Base-by-base conservation (phyloP, 2,329 filamentous ascomycete species). In the Monilinia aucupariae region DNA sequence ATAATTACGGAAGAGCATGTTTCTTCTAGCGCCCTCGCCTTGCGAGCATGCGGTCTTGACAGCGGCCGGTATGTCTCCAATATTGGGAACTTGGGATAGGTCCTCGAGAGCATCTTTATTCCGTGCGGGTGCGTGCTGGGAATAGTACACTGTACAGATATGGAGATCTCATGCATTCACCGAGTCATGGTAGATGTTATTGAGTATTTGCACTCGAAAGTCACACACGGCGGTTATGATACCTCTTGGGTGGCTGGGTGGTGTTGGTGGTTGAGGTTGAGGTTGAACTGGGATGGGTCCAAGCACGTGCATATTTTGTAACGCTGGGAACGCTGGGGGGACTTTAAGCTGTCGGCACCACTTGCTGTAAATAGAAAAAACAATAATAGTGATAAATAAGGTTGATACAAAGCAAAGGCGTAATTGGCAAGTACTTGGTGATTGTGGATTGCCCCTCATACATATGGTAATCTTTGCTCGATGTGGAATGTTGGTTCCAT, bases 301-400 rank as follows among this genome's bases (percentile, higher is more conserved):
- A 58, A 58, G 30, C 41, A 58, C 53, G 20, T 47, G 54, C 54
- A 58, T 58, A 56, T 22, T 17, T 47, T 34, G 54, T 47, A 56
- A 56, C 41, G 20, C 41, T 47, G 30, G 41, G n/a, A n/a, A n/a
- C n/a, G n/a, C n/a, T n/a, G n/a, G n/a, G n/a, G n/a, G n/a, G 25
- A 34, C 4, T 37, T 12, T 22, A 34, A 34, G 20, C 34, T 58
- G 30, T n/a, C 9, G 41, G 54, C n/a, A 30, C 3, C 6, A 30
- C 3, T 32, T 41, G 25, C 41, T 47, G 45, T 27, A 48, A 32
- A 34, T 56, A 25, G 43, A 34, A 47, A 45, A 22, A 25, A n/a
- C n/a, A n/a, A n/a, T n/a, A n/a, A n/a, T n/a, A n/a, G n/a, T n/a
- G 27, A 32, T 17, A 13, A 17, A 56, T 56, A 41, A 34, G 41